Evolutionary conservation across 768 basidiomycete species (phyloP).

Genomic region (Cystobasidium ongulense): DNA sequence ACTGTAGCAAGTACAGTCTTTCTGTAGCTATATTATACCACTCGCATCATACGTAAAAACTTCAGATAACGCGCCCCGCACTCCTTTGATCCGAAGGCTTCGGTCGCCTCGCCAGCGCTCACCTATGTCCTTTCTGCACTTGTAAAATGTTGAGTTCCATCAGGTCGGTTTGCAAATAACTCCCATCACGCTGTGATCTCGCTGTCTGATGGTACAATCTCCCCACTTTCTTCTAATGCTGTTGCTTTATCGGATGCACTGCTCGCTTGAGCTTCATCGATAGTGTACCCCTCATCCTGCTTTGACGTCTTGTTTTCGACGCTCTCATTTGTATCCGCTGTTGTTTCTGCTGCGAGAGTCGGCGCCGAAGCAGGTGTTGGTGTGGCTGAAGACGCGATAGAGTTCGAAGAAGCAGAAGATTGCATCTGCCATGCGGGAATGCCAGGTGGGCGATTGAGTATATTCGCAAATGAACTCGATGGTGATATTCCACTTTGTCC

Average conservation of each 20-base stretch:
- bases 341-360: background rate
- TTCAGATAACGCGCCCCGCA: no score
- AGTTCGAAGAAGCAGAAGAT: background rate
- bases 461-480: slow-evolving; percentile 9
- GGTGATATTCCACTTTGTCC: slow-evolving; percentile 1
- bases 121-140: no score
- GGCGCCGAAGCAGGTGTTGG: background rate
- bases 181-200: background rate
- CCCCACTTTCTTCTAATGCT: slow-evolving; percentile 1
- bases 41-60: no score
- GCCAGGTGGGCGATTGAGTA: slow-evolving; percentile 26
- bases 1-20: no score
- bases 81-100: no score
- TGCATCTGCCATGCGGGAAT: slow-evolving; percentile 29
- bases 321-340: background rate
- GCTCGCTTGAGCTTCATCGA: background rate
- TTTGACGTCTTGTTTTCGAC: background rate
- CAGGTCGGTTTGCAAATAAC: background rate
- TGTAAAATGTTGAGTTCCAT: no score
- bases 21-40: no score
- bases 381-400: background rate
- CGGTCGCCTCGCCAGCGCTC: no score
- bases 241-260: background rate
- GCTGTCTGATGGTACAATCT: background rate
- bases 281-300: background rate